A percentile compares a stretch with the other conserved stretches of the same genome.
These are phyloP conservation scores for Acanthamoeba healyi DNA, from an alignment of 208 protist genomes.

Conservation along the genomic window DNA sequence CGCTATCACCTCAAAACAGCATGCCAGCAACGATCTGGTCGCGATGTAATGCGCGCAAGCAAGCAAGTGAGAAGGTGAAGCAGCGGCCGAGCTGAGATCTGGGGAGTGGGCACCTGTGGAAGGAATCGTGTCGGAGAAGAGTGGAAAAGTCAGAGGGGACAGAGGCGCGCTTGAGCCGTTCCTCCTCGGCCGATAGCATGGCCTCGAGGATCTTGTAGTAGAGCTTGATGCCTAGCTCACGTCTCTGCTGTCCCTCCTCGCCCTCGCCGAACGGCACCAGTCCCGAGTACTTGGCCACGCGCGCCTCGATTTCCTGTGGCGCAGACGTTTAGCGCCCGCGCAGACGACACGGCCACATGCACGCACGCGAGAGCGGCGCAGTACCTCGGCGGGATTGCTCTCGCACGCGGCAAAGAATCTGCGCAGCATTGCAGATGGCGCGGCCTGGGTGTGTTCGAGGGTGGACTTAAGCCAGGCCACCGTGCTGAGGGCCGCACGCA, in stretches of 20 bases:
- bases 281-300: not conserved
- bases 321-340: no score
- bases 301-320: slow-evolving; percentile 3
- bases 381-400: slow-evolving; percentile 4
- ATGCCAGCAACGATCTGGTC: slow-evolving; percentile 36
- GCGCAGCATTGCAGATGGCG: not conserved
- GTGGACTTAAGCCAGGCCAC: slow-evolving; percentile 52
- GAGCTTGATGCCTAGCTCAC: slow-evolving; percentile 42
- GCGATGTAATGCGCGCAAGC: not conserved
- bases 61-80: not conserved
- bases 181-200: slow-evolving; percentile 55
- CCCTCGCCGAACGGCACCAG: slow-evolving; percentile 52
- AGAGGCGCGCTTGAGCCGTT: slow-evolving; percentile 43
- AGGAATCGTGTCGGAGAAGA: slow-evolving; percentile 49
- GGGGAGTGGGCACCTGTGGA: not conserved
- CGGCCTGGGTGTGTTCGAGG: slow-evolving; percentile 22
- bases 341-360: not conserved
- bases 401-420: slow-evolving; percentile 57
- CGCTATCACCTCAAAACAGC: slow-evolving; percentile 55
- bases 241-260: slow-evolving; percentile 31
- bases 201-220: slow-evolving; percentile 72
- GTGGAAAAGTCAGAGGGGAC: slow-evolving; percentile 44
- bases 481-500: not conserved
- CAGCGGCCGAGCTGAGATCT: not conserved
- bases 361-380: not conserved